Percentiles rank a stretch among this genome's conserved stretches.
Conservation (phyloP, 352 stramenopile genomes). For the Thraustochytrium sp. region DNA sequence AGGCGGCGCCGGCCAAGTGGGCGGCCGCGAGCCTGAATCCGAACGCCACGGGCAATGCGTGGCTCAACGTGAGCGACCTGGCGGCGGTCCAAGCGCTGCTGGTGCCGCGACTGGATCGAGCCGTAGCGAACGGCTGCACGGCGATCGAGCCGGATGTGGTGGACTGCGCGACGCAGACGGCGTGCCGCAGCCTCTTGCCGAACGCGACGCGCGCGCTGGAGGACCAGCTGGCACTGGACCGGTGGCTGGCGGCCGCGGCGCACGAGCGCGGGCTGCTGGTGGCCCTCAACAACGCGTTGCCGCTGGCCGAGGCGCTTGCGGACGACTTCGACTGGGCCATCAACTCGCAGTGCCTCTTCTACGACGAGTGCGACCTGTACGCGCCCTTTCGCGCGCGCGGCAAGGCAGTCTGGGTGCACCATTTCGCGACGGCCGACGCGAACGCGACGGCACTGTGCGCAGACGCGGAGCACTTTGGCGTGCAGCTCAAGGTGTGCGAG, state of each 20-base stretch:
- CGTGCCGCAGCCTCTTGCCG: neutral
- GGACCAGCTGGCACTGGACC: neutral
- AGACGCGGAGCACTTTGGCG: constrained; percentile 10
- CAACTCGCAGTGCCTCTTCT: neutral
- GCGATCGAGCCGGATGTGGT: constrained; percentile 5
- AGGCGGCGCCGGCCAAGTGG: neutral
- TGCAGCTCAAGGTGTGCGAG: constrained; percentile 27
- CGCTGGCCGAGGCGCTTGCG: neutral
- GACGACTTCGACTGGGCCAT: constrained; percentile 26
- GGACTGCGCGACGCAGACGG: neutral
- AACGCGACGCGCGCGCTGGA: neutral
- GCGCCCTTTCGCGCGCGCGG: neutral
- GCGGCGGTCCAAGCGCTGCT: neutral
- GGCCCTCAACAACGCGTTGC: neutral
- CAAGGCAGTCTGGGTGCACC: constrained; percentile 3
- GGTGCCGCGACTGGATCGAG: neutral
- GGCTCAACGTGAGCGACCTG: constrained; percentile 15
- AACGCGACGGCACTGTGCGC: neutral
- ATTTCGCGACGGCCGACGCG: neutral
- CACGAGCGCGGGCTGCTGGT: neutral
- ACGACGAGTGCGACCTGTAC: constrained; percentile 9
- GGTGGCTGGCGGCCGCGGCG: neutral
- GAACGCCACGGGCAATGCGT: neutral
- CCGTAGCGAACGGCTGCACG: neutral
- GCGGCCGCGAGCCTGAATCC: neutral